Percentiles rank a stretch among this genome's conserved stretches.
These are phyloP conservation scores for Kodamaea plutei DNA, from an alignment of 1,139 yeast genomes.

Conservation along the genomic window DNA sequence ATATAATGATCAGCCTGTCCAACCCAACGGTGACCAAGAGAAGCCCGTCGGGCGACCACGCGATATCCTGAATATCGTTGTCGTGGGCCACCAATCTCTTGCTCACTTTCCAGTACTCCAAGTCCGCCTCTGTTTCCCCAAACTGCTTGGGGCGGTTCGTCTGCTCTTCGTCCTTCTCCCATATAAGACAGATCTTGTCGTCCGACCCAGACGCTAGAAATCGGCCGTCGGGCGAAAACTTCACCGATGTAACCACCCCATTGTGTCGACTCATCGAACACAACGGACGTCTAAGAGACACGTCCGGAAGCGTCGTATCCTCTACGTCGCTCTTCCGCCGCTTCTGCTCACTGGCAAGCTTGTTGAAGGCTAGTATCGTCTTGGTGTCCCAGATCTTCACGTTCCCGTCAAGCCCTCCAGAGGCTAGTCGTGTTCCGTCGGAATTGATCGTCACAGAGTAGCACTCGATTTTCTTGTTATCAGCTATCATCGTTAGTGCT, in stretches of 20 bases:
- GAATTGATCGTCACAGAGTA: conserved; percentile 78
- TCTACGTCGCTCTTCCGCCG: conserved; percentile 1
- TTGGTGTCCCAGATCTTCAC: conserved; percentile 85
- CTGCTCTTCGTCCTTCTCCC: conserved; percentile 82
- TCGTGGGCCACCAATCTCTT: conserved; percentile 93
- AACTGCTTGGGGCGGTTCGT: conserved; percentile 39
- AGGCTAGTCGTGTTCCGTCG: conserved; percentile 81
- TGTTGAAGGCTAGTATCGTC: conserved; percentile 41
- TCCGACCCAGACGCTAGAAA: conserved; percentile 94
- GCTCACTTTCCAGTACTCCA: conserved; percentile 91
- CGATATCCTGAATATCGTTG: conserved; percentile 93
- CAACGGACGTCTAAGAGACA: conserved; percentile 50
- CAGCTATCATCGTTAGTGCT: conserved; percentile 44
- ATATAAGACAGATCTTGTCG: conserved; percentile 82
- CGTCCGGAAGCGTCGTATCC: conserved; percentile 23
- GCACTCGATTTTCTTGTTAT: conserved; percentile 75
- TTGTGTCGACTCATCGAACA: conserved; percentile 82
- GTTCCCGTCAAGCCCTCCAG: conserved; percentile 95
- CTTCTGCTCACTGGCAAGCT: conserved; percentile 7
- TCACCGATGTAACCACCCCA: conserved; percentile 91
- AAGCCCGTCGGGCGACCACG: conserved; percentile 96
- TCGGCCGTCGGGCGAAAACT: conserved; percentile 88
- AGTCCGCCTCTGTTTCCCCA: conserved; percentile 56
- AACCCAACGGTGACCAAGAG: conserved; percentile 89
- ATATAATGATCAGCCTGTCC: conserved; percentile 84